Percentiles rank a stretch among this genome's conserved stretches.
Evolutionary conservation across 176 grass and related monocot species (phyloP).

Genomic region (Musa schizocarpa): DNA sequence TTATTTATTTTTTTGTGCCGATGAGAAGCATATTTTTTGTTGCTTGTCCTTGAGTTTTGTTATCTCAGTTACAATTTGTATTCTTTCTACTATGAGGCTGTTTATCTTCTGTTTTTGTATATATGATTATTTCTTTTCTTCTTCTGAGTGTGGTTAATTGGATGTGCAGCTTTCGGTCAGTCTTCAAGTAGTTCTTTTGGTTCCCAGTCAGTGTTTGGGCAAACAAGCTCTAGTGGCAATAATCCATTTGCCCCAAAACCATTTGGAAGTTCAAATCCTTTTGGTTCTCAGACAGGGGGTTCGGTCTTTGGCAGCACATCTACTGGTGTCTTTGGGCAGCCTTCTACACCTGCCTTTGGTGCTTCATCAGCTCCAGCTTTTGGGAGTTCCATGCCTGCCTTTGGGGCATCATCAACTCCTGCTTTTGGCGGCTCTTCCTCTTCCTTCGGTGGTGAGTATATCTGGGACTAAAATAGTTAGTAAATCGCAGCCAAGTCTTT

Average conservation of each 20-base stretch:
- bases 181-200: slow-evolving; percentile 51
- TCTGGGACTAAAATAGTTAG: not conserved
- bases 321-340: slow-evolving; percentile 57
- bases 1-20: too few species aligned
- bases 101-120: not conserved
- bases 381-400: slow-evolving; percentile 17
- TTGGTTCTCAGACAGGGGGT: slow-evolving; percentile 49
- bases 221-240: slow-evolving; percentile 32
- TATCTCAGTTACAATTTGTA: not conserved
- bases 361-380: slow-evolving; percentile 12
- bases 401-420: slow-evolving; percentile 40
- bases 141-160: not conserved
- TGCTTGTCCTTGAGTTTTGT: not conserved
- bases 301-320: slow-evolving; percentile 52
- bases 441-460: not conserved
- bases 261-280: slow-evolving; percentile 62
- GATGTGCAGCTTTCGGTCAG: slow-evolving; percentile 20
- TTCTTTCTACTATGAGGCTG: not conserved
- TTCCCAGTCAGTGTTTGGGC: slow-evolving; percentile 43
- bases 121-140: not conserved
- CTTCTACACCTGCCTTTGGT: slow-evolving; percentile 30
- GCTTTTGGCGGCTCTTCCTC: slow-evolving; percentile 36
- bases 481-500: not conserved
- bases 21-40: too few species aligned
- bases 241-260: slow-evolving; percentile 74